Conservation (phyloP, 1,284 basidiomycete species). For the Cutaneotrichosporon curvatum region DNA sequence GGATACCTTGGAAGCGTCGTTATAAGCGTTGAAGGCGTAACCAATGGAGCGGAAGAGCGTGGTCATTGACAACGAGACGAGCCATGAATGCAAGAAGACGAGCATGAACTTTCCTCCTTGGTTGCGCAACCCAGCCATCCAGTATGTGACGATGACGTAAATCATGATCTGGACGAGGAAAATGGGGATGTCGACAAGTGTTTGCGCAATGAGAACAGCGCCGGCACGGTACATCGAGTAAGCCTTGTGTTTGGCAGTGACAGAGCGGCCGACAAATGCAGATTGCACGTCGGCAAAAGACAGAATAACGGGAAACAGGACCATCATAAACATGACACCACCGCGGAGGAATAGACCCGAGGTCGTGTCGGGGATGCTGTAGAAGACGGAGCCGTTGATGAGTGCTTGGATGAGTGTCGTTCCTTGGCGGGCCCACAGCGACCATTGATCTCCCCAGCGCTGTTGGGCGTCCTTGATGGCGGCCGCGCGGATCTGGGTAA, state of each 20-base stretch:
- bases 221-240: slow-evolving; percentile 47
- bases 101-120: slow-evolving; percentile 41
- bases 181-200: slow-evolving; percentile 53
- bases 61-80: slow-evolving; percentile 27
- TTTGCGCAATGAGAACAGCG: slow-evolving; percentile 55
- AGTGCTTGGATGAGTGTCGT: slow-evolving; percentile 33
- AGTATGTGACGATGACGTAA: slow-evolving; percentile 45
- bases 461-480: slow-evolving; percentile 37
- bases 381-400: slow-evolving; percentile 66
- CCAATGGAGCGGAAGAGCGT: slow-evolving; percentile 40
- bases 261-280: slow-evolving; percentile 63
- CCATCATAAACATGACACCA: slow-evolving; percentile 53
- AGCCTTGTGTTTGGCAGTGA: slow-evolving; percentile 54
- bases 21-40: slow-evolving; percentile 35
- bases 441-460: slow-evolving; percentile 34
- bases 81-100: slow-evolving; percentile 29
- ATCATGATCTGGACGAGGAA: slow-evolving; percentile 43
- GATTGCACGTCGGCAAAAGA: slow-evolving; percentile 62
- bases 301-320: slow-evolving; percentile 49
- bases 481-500: slow-evolving; percentile 34
- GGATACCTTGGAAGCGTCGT: slow-evolving; percentile 41
- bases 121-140: slow-evolving; percentile 28
- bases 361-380: slow-evolving; percentile 57
- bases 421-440: slow-evolving; percentile 32
- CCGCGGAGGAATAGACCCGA: slow-evolving; percentile 61